A percentile compares a stretch with the other conserved stretches of the same genome.
phyloP scores from a whole-genome alignment of 768 basidiomycete genomes.

The Cystofilobasidium macerans region DNA sequence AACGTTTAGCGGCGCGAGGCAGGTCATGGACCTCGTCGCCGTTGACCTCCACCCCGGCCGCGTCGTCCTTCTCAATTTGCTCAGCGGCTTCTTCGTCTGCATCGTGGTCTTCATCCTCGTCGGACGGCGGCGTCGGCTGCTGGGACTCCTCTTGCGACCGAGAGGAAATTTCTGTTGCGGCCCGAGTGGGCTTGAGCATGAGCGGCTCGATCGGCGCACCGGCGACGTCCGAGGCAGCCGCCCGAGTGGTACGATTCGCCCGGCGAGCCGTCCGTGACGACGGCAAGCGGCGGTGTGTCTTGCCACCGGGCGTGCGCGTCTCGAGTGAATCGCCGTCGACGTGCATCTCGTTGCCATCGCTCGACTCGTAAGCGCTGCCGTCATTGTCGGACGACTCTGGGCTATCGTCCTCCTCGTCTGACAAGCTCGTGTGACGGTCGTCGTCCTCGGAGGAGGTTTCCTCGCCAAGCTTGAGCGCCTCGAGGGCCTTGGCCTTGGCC shows the following conservation, averaged over 20 bases:
- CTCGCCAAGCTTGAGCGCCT: slow-evolving; percentile 8
- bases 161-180: neutral
- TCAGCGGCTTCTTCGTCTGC: neutral
- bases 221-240: neutral
- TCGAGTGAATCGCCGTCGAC: slow-evolving; percentile 2
- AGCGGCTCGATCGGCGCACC: neutral
- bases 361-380: neutral
- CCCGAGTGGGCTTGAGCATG: slow-evolving; percentile 1
- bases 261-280: neutral
- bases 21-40: neutral
- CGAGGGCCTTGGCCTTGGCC: slow-evolving; percentile 5
- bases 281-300: neutral
- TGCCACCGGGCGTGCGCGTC: neutral
- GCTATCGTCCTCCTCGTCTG: neutral
- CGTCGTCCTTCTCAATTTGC: neutral
- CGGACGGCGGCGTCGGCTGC: neutral
- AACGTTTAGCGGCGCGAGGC: neutral
- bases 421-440: too few relatives aligned
- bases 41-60: neutral
- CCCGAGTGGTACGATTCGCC: neutral
- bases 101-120: neutral
- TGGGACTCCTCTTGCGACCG: neutral
- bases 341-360: slow-evolving; percentile 12
- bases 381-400: neutral
- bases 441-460: neutral